Percentiles rank a stretch among this genome's conserved stretches.
These are phyloP conservation scores for Trichoderma simmonsii DNA, from an alignment of 2,329 filamentous ascomycete genomes.

Conservation along the genomic window DNA sequence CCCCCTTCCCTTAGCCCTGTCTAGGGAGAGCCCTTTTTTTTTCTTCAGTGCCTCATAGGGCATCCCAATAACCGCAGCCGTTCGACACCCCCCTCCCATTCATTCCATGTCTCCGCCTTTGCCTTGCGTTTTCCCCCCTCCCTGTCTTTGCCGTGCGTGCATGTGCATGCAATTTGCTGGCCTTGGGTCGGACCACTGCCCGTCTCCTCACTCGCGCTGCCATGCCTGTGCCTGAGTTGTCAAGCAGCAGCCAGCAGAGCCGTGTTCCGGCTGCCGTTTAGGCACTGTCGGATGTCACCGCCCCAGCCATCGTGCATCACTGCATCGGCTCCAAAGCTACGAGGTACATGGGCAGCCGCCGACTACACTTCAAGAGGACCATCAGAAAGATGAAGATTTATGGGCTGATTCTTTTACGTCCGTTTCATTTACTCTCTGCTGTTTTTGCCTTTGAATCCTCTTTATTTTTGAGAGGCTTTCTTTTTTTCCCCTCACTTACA, in stretches of 20 bases:
- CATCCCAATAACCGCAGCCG: conserved; percentile 4
- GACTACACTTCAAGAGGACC: not conserved
- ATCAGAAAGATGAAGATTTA: no score
- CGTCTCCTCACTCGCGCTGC: not conserved
- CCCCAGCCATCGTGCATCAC: not conserved
- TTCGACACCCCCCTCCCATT: conserved; percentile 3
- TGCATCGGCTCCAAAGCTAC: not conserved
- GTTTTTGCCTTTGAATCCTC: not conserved
- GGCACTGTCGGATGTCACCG: conserved; percentile 15
- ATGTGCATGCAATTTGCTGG: conserved; percentile 18
- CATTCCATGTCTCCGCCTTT: conserved; percentile 17
- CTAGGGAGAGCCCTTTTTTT: conserved; percentile 26
- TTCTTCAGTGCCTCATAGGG: conserved; percentile 3
- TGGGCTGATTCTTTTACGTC: not conserved
- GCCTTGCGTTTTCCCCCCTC: conserved; percentile 6
- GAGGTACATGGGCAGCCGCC: not conserved
- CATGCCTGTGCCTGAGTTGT: not conserved
- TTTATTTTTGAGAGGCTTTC: not conserved
- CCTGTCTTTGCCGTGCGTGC: conserved; percentile 16
- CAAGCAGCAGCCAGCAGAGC: not conserved
- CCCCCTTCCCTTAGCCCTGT: not conserved
- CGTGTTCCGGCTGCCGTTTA: conserved; percentile 7
- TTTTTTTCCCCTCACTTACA: not conserved
- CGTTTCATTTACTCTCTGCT: not conserved
- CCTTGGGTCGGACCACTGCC: conserved; percentile 3